phyloP scores from a whole-genome alignment of 2,329 filamentous ascomycete genomes.

The Blastomyces silverae region DNA sequence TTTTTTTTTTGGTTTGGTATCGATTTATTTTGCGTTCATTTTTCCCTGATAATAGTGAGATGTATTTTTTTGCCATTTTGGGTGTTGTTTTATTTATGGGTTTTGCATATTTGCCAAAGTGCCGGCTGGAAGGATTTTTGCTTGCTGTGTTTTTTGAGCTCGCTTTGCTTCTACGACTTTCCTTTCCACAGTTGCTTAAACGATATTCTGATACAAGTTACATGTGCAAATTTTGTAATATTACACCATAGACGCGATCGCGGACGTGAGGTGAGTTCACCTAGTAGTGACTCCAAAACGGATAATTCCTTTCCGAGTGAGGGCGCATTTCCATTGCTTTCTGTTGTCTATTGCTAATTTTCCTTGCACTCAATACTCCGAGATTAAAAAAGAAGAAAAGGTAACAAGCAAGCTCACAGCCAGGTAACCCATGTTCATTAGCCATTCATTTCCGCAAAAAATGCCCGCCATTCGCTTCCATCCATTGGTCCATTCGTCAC shows the following conservation, averaged over 20 bases:
- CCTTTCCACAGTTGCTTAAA: background rate
- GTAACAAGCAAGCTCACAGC: background rate
- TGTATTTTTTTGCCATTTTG: background rate
- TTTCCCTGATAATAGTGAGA: background rate
- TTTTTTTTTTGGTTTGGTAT: background rate
- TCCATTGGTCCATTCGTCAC: background rate
- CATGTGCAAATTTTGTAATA: background rate
- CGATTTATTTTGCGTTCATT: background rate
- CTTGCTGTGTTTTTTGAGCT: background rate
- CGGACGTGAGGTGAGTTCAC: background rate
- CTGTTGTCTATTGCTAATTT: conserved; percentile 1
- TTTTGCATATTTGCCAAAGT: background rate
- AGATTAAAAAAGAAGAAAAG: background rate
- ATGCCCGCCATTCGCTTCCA: background rate
- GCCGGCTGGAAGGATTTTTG: background rate
- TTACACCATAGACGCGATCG: background rate
- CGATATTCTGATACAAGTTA: background rate
- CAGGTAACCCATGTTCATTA: background rate
- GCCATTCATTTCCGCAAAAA: background rate
- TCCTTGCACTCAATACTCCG: background rate
- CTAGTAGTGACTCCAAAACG: background rate
- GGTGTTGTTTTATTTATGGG: background rate
- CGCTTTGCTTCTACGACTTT: background rate
- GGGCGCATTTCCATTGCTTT: background rate
- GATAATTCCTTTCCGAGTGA: background rate